Conservation (phyloP, 164 flowering plant genomes). For the Vitis labrusca region DNA sequence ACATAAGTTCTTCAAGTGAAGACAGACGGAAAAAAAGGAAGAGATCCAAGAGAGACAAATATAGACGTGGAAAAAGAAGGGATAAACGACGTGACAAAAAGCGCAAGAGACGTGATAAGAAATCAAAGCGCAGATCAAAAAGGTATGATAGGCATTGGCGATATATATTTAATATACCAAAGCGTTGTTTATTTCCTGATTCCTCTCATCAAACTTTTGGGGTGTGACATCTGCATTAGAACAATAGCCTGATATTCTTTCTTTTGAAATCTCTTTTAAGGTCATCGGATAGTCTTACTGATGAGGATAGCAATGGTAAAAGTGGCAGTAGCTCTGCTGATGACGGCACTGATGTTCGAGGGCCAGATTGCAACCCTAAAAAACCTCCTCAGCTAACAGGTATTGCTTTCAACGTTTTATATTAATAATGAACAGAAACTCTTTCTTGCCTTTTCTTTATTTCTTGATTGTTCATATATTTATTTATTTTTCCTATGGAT, state of each 20-base stretch:
- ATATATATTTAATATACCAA: neutral
- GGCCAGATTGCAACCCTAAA: constrained; percentile 36
- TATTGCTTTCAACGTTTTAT: constrained; percentile 6
- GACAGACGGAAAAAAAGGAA: constrained; percentile 75
- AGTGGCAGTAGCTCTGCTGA: constrained; percentile 48
- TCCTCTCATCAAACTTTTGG: neutral
- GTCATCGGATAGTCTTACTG: constrained; percentile 52
- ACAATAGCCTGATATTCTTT: constrained; percentile 1
- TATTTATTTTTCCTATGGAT: neutral
- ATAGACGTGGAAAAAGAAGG: constrained; percentile 62
- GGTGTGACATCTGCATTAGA: neutral
- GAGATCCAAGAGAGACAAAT: constrained; percentile 67
- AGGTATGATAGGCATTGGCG: constrained; percentile 38
- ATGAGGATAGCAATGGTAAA: constrained; percentile 47
- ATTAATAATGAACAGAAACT: no score
- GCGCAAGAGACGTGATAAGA: constrained; percentile 69
- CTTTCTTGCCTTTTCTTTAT: neutral
- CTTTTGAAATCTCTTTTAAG: constrained; percentile 23
- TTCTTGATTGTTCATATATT: neutral
- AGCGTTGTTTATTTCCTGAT: neutral
- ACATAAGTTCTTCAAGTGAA: constrained; percentile 85
- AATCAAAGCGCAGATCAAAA: constrained; percentile 72
- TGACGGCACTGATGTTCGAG: constrained; percentile 34
- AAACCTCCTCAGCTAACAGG: constrained; percentile 27
- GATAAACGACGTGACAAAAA: constrained; percentile 69